phyloP scores from a whole-genome alignment of 108 stramenopile genomes.

The Seminavis robusta region DNA sequence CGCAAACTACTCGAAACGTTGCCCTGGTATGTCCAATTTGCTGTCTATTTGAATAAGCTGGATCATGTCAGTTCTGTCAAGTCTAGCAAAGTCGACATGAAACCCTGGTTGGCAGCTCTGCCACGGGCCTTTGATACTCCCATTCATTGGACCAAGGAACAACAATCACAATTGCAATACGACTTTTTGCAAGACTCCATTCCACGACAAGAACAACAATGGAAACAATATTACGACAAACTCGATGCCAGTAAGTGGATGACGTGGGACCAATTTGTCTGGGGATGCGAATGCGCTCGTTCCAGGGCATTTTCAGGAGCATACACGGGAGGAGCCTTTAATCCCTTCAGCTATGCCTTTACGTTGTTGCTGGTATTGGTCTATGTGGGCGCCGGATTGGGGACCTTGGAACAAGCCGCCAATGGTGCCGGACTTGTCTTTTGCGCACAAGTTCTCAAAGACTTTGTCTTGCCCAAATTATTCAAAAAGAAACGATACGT shows the following conservation, averaged over 20 bases:
- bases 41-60: constrained; percentile 39
- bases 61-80: constrained; percentile 28
- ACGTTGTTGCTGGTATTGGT: constrained; percentile 56
- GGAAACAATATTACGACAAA: constrained; percentile 41
- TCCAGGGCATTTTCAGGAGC: constrained; percentile 83
- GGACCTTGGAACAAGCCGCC: constrained; percentile 81
- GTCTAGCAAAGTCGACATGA: constrained; percentile 26
- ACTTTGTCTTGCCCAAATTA: constrained; percentile 81
- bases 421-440: constrained; percentile 85
- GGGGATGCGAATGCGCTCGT: constrained; percentile 82
- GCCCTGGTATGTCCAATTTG: constrained; percentile 55
- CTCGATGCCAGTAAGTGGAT: constrained; percentile 29
- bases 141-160: constrained; percentile 61
- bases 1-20: constrained; percentile 15
- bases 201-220: constrained; percentile 53
- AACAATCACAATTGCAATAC: constrained; percentile 63
- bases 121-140: constrained; percentile 76
- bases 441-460: constrained; percentile 70
- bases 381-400: constrained; percentile 68
- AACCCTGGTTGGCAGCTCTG: constrained; percentile 73
- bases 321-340: constrained; percentile 70
- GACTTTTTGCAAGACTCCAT: constrained; percentile 58
- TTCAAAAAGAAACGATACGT: constrained; percentile 74
- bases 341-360: constrained; percentile 72
- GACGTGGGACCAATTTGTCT: constrained; percentile 68